These are phyloP conservation scores for Xanthoparmelia taractica DNA, from an alignment of 495 filamentous ascomycete species.

Conservation along the genomic window DNA sequence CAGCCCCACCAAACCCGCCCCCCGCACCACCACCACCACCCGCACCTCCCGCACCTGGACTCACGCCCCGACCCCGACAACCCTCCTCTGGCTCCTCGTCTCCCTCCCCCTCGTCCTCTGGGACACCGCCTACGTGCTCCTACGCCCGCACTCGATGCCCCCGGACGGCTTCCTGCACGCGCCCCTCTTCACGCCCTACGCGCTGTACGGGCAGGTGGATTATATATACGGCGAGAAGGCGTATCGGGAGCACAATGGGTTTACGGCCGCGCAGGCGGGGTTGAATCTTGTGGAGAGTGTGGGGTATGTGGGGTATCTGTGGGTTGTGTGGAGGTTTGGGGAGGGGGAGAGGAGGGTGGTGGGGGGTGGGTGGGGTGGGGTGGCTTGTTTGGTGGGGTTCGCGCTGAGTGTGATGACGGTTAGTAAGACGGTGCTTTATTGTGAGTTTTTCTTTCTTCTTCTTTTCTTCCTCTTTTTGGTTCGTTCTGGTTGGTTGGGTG, in stretches of 20 bases:
- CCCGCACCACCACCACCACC: too few species aligned
- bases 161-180: constrained; percentile 67
- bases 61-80: constrained; percentile 58
- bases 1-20: constrained; percentile 21
- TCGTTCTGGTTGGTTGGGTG: background rate
- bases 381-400: constrained; percentile 61
- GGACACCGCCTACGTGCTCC: constrained; percentile 74
- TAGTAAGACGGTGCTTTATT: constrained; percentile 82
- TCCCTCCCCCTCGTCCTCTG: constrained; percentile 78
- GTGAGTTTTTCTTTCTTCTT: constrained; percentile 43
- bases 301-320: constrained; percentile 64
- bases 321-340: constrained; percentile 48
- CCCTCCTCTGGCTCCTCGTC: constrained; percentile 65
- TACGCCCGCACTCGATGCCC: constrained; percentile 78
- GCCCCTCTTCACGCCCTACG: constrained; percentile 72
- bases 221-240: constrained; percentile 79
- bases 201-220: constrained; percentile 73
- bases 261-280: constrained; percentile 66
- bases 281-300: constrained; percentile 68
- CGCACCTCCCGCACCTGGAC: constrained; percentile 39
- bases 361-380: constrained; percentile 31
- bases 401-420: constrained; percentile 69
- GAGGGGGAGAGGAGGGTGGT: constrained; percentile 28
- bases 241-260: constrained; percentile 63
- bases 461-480: background rate